Conservation (phyloP, 2,329 filamentous ascomycete species). For the Fusarium proliferatum region DNA sequence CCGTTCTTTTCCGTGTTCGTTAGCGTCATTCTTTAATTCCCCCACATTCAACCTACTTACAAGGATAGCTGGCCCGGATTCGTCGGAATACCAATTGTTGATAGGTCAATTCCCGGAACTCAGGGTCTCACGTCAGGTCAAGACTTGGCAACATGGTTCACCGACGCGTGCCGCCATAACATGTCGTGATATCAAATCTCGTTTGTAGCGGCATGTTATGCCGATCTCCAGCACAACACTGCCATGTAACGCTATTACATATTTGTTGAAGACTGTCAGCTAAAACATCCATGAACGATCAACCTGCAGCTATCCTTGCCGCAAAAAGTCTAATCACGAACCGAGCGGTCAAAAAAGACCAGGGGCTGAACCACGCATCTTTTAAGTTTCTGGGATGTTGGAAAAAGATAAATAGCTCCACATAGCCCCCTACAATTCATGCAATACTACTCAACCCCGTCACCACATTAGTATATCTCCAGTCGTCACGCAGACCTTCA, state of each 20-base stretch:
- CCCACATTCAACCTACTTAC: not conserved
- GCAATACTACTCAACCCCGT: not conserved
- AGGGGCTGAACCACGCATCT: not conserved
- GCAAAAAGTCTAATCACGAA: not conserved
- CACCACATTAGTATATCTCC: fast-evolving
- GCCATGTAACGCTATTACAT: not conserved
- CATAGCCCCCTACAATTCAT: too few species aligned
- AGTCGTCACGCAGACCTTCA: too few species aligned
- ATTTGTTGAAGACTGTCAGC: not conserved
- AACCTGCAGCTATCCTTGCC: not conserved
- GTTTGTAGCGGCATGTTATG: not conserved
- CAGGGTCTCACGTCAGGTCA: not conserved
- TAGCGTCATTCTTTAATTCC: not conserved
- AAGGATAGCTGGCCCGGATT: not conserved
- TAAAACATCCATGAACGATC: not conserved
- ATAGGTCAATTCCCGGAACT: not conserved
- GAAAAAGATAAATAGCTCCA: not conserved
- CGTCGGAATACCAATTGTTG: not conserved
- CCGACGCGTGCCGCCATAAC: not conserved
- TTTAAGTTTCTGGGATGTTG: not conserved
- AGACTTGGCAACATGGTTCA: not conserved
- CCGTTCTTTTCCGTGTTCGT: not conserved
- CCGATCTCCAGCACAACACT: not conserved
- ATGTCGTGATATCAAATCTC: not conserved
- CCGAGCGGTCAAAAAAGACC: not conserved